Conservation (phyloP, 352 stramenopile species). For the Pythium myriotylum region DNA sequence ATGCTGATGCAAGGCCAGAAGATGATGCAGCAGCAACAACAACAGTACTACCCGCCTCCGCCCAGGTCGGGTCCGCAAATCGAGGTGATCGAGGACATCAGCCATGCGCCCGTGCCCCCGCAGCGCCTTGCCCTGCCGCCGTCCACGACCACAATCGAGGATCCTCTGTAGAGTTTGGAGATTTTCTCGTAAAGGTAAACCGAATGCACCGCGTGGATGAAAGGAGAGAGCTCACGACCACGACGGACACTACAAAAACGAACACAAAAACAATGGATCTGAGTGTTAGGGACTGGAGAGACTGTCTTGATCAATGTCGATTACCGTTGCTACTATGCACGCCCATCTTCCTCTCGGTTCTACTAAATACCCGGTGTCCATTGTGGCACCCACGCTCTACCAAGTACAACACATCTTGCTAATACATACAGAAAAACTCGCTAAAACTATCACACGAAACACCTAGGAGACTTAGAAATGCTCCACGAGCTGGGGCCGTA, state of each 20-base stretch:
- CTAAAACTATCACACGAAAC: neutral
- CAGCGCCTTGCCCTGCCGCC: slow-evolving; percentile 31
- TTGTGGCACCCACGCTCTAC: no score
- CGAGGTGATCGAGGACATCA: slow-evolving; percentile 28
- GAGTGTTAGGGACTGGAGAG: no score
- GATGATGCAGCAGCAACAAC: slow-evolving; percentile 50
- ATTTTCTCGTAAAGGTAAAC: neutral
- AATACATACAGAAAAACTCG: no score
- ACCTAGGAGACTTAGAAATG: slow-evolving; percentile 9
- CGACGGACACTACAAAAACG: no score
- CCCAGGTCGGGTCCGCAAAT: slow-evolving; percentile 22
- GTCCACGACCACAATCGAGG: slow-evolving; percentile 21
- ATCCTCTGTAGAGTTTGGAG: slow-evolving; percentile 12
- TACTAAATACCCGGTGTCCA: no score
- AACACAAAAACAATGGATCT: no score
- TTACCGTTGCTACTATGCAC: neutral
- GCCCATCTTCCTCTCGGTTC: no score
- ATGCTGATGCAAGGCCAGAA: slow-evolving; percentile 80
- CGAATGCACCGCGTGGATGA: neutral
- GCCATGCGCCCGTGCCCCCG: neutral
- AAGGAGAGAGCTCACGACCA: no score
- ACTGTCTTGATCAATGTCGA: slow-evolving; percentile 10
- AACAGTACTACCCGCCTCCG: slow-evolving; percentile 23
- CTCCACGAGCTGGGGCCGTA: slow-evolving; percentile 8
- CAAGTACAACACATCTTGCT: no score